These are phyloP conservation scores for Xylaria flabelliformis DNA, from an alignment of 495 filamentous ascomycete genomes.

Conservation along the genomic window DNA sequence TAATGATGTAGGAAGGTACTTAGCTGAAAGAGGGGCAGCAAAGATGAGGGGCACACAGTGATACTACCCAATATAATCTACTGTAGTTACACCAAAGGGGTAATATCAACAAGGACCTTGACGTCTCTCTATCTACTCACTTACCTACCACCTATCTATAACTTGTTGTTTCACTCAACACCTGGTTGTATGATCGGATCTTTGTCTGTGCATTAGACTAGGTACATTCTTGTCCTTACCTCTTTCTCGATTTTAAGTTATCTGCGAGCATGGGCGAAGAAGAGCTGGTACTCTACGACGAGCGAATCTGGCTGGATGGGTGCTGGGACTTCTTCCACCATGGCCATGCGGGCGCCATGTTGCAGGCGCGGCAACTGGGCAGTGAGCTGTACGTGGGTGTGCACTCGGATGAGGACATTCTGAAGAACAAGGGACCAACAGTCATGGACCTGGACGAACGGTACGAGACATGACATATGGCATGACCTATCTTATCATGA, in stretches of 20 bases:
- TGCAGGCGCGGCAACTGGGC: conserved; percentile 88
- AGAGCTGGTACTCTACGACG: conserved; percentile 58
- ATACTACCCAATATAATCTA: too few relatives aligned
- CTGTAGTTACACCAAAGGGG: neutral
- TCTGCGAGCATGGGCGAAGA: conserved; percentile 35
- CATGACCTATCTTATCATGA: conserved; percentile 17
- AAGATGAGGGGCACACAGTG: conserved; percentile 15
- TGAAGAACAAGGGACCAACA: conserved; percentile 95
- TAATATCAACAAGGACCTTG: neutral
- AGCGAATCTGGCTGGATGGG: conserved; percentile 94
- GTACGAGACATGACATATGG: conserved; percentile 46
- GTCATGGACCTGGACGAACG: conserved; percentile 95
- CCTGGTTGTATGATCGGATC: neutral
- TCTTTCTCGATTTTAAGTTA: neutral
- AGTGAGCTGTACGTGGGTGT: conserved; percentile 88
- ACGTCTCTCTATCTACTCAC: too few relatives aligned
- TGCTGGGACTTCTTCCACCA: conserved; percentile 99
- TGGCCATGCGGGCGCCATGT: conserved; percentile 95
- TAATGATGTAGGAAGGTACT: neutral
- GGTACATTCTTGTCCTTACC: neutral
- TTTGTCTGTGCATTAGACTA: neutral
- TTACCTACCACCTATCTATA: neutral
- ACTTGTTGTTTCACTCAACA: neutral
- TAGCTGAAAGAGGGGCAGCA: conserved; percentile 16
- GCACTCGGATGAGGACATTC: conserved; percentile 92